Percentiles rank a stretch among this genome's conserved stretches.
phyloP scores from a whole-genome alignment of 2,329 filamentous ascomycete species.

The Phyllosticta ampelicida region DNA sequence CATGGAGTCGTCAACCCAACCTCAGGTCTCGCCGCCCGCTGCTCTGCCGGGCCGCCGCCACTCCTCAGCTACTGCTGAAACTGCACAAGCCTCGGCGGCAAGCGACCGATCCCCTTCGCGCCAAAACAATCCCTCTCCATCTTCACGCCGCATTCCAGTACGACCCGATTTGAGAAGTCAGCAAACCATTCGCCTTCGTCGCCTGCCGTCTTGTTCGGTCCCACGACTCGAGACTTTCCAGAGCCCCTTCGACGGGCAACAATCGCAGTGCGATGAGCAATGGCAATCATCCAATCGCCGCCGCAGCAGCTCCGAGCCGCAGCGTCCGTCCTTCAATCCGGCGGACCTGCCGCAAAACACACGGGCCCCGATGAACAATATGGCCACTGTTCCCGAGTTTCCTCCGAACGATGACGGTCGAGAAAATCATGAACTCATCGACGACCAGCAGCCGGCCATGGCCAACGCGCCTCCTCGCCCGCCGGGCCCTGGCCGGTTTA shows the following conservation, averaged over 20 bases:
- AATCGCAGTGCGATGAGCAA: background rate
- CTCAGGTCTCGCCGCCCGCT: background rate
- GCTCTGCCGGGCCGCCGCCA: background rate
- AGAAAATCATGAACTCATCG: constrained; percentile 1
- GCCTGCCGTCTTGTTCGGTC: background rate
- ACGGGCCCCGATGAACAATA: constrained; percentile 3
- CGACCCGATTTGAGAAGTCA: background rate
- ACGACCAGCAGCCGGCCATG: background rate
- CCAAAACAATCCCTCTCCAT: background rate
- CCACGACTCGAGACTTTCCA: constrained; percentile 1
- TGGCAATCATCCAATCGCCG: constrained; percentile 8
- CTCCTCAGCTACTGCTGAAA: background rate
- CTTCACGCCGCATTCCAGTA: background rate
- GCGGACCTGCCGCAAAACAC: background rate
- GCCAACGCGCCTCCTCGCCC: background rate
- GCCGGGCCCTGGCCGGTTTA: constrained; percentile 4
- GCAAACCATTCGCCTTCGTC: constrained; percentile 6
- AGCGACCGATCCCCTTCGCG: background rate
- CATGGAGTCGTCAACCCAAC: background rate
- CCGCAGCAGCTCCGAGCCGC: constrained; percentile 10
- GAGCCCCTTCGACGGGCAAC: background rate
- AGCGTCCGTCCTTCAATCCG: constrained; percentile 4
- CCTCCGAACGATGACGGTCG: background rate
- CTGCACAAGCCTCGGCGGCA: background rate
- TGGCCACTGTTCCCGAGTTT: constrained; percentile 9